Base-by-base conservation (phyloP, 164 flowering plant genomes). In the Stephania yunnanensis region DNA sequence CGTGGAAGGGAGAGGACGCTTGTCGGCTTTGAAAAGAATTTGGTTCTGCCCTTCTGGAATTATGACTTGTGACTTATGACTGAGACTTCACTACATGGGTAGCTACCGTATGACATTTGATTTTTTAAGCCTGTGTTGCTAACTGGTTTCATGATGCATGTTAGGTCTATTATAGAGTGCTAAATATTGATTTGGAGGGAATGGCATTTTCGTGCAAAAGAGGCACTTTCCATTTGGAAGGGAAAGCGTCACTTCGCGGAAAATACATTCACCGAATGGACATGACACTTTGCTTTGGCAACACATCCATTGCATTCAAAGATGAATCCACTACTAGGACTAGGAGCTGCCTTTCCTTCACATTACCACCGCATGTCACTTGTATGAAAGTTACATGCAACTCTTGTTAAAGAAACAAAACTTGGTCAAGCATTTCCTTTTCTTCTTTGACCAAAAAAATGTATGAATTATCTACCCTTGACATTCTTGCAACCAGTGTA, bases 1-100 rank as follows among this genome's bases (percentile, higher is more conserved):
- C 69, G 69, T 66, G 69, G 69, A 66, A 1, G 12, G 69, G 11
- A 29, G 69, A 66, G 42, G 69, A 66, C 42, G 69, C 69, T 25
- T 66, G 69, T 29, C 44, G 5, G 66, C 22, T 61, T n/a, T 4
- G 1, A 61, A 20, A 10, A 7, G 20, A 61, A 61, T 61, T 17
- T 50, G 66, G 9, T 2, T 5, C 20, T 0, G 64, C 5, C n/a
- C 20, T 22, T 58, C 64, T 58, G 64, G 64, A 58, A 58, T 17
- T 58, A n/a, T 58, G 17, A 22, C 17, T 17, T 17, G 5, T 58
- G 64, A 58, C 17, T 17, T 17, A 17, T 58, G 64, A 58, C 5
- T 58, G n/a, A 58, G 64, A 58, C 64, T 58, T 13, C 7, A 58
- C 64, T 17, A 2, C 17, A 58, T 58, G 5, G 64, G 20, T 58